Evolutionary conservation across 2,329 filamentous ascomycete genomes (phyloP).

Genomic region (Hirsutella rhossiliensis): DNA sequence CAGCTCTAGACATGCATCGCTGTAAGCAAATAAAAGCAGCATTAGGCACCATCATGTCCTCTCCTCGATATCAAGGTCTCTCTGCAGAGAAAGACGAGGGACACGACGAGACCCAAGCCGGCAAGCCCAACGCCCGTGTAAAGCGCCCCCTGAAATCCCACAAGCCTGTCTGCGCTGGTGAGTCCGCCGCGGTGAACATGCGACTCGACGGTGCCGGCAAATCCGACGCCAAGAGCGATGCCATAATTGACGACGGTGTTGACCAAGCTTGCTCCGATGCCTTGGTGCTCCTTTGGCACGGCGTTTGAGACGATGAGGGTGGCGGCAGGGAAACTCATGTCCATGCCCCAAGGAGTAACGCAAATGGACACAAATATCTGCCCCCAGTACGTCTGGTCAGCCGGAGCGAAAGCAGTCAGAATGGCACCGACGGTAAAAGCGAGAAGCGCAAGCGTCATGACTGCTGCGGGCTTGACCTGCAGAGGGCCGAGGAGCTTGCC

Average conservation of each 20-base stretch:
- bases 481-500: constrained; percentile 27
- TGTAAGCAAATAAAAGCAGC: background rate
- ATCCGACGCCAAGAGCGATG: constrained; percentile 52
- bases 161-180: constrained; percentile 4
- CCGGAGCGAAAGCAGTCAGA: constrained; percentile 34
- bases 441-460: constrained; percentile 31
- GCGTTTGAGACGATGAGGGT: constrained; percentile 47
- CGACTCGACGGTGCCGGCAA: constrained; percentile 51
- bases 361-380: constrained; percentile 47
- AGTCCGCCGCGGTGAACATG: constrained; percentile 16
- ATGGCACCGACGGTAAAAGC: constrained; percentile 30
- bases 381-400: constrained; percentile 50
- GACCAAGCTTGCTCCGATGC: constrained; percentile 40
- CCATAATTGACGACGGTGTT: constrained; percentile 58
- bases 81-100: constrained; percentile 2
- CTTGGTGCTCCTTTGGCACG: constrained; percentile 31
- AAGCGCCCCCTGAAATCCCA: constrained; percentile 8
- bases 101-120: constrained; percentile 7
- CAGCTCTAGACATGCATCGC: too few species aligned
- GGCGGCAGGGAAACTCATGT: constrained; percentile 54
- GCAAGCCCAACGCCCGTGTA: constrained; percentile 26
- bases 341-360: constrained; percentile 51
- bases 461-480: constrained; percentile 19
- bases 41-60: background rate
- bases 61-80: background rate